A percentile compares a stretch with the other conserved stretches of the same genome.
phyloP scores from a whole-genome alignment of 1,284 basidiomycete genomes.

The Malassezia restricta region DNA sequence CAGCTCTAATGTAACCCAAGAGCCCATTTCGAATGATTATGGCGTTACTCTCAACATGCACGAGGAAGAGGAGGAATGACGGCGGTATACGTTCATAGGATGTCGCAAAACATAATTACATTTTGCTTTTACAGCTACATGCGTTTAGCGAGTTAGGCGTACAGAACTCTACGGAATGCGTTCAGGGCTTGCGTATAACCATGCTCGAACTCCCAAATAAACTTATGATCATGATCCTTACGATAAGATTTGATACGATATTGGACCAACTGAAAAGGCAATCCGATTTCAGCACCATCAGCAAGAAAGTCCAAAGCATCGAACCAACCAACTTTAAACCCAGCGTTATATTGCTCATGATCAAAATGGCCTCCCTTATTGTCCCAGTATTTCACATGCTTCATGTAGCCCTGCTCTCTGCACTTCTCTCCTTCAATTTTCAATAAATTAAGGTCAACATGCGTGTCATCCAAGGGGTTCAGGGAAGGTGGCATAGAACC shows the following conservation, averaged over 20 bases:
- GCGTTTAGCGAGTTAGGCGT: background rate
- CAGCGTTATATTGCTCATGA: slow-evolving; percentile 58
- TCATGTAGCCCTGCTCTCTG: slow-evolving; percentile 16
- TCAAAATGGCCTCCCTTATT: slow-evolving; percentile 51
- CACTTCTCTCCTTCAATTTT: background rate
- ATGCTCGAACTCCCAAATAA: slow-evolving; percentile 49
- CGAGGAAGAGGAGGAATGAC: slow-evolving; percentile 14
- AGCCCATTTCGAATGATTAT: background rate
- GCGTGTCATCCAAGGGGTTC: slow-evolving; percentile 1
- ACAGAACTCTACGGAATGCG: slow-evolving; percentile 15
- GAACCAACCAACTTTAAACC: slow-evolving; percentile 60
- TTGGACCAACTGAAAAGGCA: slow-evolving; percentile 55
- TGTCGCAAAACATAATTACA: no score
- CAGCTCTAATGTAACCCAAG: background rate
- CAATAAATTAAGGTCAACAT: background rate
- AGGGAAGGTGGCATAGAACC: slow-evolving; percentile 54
- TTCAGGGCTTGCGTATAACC: slow-evolving; percentile 52
- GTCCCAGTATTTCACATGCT: slow-evolving; percentile 49
- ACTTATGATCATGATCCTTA: slow-evolving; percentile 47
- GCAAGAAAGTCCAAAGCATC: slow-evolving; percentile 56
- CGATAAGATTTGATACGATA: slow-evolving; percentile 51
- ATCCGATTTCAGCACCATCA: slow-evolving; percentile 53
- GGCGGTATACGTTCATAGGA: background rate
- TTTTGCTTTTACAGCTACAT: no score
- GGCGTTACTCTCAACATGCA: slow-evolving; percentile 16